These are phyloP conservation scores for Phytophthora syringae DNA, from an alignment of 352 stramenopile genomes.

Conservation along the genomic window DNA sequence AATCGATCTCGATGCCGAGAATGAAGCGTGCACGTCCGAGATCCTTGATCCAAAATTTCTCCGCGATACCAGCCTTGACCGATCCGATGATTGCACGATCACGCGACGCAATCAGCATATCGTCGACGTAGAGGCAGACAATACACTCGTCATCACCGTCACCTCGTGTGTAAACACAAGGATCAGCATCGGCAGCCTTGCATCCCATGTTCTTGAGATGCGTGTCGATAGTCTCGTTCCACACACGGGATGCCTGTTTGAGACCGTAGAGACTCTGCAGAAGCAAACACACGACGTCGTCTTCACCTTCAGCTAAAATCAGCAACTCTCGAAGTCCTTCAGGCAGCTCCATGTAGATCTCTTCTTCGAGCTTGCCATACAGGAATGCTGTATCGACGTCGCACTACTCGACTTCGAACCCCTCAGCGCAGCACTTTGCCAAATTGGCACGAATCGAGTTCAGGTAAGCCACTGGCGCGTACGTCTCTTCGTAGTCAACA, in stretches of 20 bases:
- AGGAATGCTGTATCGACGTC: too few species aligned
- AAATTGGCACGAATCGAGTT: too few species aligned
- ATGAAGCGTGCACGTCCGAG: too few species aligned
- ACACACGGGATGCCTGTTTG: slow-evolving; percentile 9
- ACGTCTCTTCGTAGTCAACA: slow-evolving; percentile 15
- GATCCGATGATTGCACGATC: not conserved
- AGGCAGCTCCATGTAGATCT: slow-evolving; percentile 4
- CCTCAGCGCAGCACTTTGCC: too few species aligned
- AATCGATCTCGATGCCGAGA: too few species aligned
- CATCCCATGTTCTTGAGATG: slow-evolving; percentile 31
- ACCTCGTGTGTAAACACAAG: slow-evolving; percentile 28
- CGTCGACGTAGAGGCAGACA: too few species aligned
- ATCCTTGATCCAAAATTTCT: too few species aligned
- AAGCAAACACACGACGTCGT: not conserved
- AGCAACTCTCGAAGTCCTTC: not conserved
- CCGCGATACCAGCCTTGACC: slow-evolving; percentile 27
- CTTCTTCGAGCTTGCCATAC: slow-evolving; percentile 5
- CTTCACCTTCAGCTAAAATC: not conserved
- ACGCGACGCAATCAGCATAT: slow-evolving; percentile 8
- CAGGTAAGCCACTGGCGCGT: too few species aligned
- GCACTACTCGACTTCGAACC: too few species aligned
- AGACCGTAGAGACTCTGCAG: not conserved
- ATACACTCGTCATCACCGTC: slow-evolving; percentile 13
- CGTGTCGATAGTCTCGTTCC: slow-evolving; percentile 31
- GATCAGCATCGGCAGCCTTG: slow-evolving; percentile 11